phyloP scores from a whole-genome alignment of 805 yeast species.

The Spathaspora sp. region DNA sequence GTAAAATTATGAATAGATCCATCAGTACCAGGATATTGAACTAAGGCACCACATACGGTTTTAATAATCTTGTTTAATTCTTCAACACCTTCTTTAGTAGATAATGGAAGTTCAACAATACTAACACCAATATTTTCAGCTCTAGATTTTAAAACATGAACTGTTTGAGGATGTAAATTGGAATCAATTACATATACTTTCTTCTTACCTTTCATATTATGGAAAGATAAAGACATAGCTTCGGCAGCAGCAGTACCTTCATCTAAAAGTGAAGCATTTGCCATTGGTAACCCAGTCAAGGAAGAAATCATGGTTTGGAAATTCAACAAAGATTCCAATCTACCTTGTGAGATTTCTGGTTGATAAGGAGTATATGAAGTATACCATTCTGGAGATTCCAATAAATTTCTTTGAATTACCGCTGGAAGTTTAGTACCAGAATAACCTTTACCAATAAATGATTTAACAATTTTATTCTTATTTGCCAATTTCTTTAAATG shows the following conservation, averaged over 20 bases:
- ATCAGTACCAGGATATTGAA: slow-evolving; percentile 88
- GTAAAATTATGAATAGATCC: slow-evolving; percentile 59
- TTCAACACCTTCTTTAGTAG: slow-evolving; percentile 32
- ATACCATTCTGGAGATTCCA: slow-evolving; percentile 97
- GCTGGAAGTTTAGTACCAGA: slow-evolving; percentile 88
- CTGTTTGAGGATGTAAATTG: slow-evolving; percentile 80
- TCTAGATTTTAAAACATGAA: slow-evolving; percentile 73
- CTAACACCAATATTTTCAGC: slow-evolving; percentile 72
- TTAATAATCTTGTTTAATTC: slow-evolving; percentile 21
- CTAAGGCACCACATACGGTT: slow-evolving; percentile 72
- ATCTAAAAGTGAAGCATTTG: slow-evolving; percentile 91
- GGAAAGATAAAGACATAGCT: slow-evolving; percentile 84
- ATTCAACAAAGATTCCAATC: slow-evolving; percentile 84
- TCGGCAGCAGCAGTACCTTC: slow-evolving; percentile 98
- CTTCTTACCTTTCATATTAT: slow-evolving; percentile 64
- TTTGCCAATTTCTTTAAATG: slow-evolving; percentile 66
- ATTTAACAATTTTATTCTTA: slow-evolving; percentile 68
- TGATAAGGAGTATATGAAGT: slow-evolving; percentile 98
- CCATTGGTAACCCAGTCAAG: slow-evolving; percentile 89
- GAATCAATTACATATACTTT: slow-evolving; percentile 66
- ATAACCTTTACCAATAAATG: slow-evolving; percentile 92
- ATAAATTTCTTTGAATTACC: slow-evolving; percentile 85
- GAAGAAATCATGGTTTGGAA: slow-evolving; percentile 91
- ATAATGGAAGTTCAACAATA: slow-evolving; percentile 53
- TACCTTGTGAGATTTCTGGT: slow-evolving; percentile 96